Conservation (phyloP, 306 rosid species). For the Parietaria judaica region DNA sequence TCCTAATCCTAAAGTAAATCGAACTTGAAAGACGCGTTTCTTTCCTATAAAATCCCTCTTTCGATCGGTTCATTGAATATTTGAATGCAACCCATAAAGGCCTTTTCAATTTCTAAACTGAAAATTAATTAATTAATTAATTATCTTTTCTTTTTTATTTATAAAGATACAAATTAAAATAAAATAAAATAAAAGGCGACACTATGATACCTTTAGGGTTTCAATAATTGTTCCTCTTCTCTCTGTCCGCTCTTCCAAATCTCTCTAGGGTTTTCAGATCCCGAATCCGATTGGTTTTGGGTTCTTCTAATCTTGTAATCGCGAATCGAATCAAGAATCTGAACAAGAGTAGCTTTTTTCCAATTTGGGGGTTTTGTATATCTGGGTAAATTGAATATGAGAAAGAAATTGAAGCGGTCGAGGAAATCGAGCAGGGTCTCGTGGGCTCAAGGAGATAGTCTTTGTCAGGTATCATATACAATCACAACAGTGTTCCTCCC, state of each 20-base stretch:
- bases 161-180: neutral
- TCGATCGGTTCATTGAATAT: no score
- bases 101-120: no score
- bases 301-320: neutral
- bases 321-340: neutral
- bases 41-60: no score
- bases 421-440: constrained; percentile 56
- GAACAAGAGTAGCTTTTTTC: neutral
- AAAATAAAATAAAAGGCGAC: neutral
- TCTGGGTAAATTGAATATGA: constrained; percentile 17
- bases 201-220: neutral
- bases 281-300: neutral
- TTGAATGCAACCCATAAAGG: no score
- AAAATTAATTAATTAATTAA: no score
- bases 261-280: neutral
- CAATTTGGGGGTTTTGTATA: neutral
- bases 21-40: no score
- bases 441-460: constrained; percentile 58
- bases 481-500: no score
- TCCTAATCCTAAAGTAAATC: no score
- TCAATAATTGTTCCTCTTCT: neutral
- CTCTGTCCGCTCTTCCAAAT: neutral
- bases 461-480: constrained; percentile 58
- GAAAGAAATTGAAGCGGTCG: constrained; percentile 63
- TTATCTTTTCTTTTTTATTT: no score